Evolutionary conservation across 2,329 filamentous ascomycete species (phyloP).

Genomic region (Colletotrichum sp.): DNA sequence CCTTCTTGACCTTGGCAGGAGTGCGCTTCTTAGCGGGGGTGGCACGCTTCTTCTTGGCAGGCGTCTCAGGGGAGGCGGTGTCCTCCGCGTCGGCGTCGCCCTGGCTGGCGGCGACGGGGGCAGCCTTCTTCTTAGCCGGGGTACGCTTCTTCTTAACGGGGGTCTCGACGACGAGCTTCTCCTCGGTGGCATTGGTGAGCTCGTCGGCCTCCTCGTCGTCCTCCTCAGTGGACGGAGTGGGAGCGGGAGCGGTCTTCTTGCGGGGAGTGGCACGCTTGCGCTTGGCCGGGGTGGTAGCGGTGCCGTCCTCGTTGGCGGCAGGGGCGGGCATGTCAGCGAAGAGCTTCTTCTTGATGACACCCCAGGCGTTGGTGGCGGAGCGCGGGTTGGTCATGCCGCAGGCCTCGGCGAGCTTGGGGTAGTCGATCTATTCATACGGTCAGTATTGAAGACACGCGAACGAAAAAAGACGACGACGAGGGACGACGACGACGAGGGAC

Average conservation of each 20-base stretch:
- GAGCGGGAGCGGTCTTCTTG: background rate
- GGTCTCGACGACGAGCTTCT: conserved; percentile 14
- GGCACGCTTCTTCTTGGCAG: conserved; percentile 17
- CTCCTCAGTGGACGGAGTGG: background rate
- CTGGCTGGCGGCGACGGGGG: background rate
- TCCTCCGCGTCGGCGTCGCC: background rate
- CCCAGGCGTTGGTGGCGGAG: conserved; percentile 29
- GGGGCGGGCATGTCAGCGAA: conserved; percentile 1
- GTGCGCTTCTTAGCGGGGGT: background rate
- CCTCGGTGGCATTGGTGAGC: background rate
- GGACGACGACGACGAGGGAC: background rate
- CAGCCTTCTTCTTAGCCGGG: background rate
- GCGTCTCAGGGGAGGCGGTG: background rate
- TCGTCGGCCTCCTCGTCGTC: background rate
- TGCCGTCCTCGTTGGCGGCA: background rate
- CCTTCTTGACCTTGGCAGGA: conserved; percentile 2
- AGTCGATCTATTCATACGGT: conserved; percentile 28
- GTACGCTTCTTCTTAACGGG: conserved; percentile 11
- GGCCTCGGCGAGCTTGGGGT: conserved; percentile 24
- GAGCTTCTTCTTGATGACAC: conserved; percentile 29
- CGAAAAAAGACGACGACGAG: background rate
- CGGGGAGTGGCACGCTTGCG: conserved; percentile 20
- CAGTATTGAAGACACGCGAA: background rate
- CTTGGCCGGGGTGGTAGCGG: conserved; percentile 19
- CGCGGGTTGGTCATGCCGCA: conserved; percentile 28